These are phyloP conservation scores for Glebionis coronaria DNA, from an alignment of 129 eudicot genomes.

Conservation along the genomic window DNA sequence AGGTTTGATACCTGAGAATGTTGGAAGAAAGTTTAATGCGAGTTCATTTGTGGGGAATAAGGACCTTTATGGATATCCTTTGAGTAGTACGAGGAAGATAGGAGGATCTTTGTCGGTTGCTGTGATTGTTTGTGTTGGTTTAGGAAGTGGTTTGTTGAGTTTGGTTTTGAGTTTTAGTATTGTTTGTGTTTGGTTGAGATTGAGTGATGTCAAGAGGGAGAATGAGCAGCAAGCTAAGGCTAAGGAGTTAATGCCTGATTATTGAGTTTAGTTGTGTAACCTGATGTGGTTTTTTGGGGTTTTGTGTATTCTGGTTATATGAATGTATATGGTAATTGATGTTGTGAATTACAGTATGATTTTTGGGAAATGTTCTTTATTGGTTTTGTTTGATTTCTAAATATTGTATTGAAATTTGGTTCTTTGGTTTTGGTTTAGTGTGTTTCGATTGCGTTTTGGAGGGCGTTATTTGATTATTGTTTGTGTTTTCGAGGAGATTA, in stretches of 20 bases:
- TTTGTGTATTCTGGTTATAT: too few relatives aligned
- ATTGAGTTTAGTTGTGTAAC: slow-evolving; percentile 20
- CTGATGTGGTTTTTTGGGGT: too few relatives aligned
- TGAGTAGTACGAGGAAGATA: slow-evolving; percentile 36
- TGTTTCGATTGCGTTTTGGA: too few relatives aligned
- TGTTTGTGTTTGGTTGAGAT: slow-evolving; percentile 71
- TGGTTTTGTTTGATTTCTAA: too few relatives aligned
- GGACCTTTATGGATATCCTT: slow-evolving; percentile 66
- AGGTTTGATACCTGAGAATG: slow-evolving; percentile 55
- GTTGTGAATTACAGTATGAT: too few relatives aligned
- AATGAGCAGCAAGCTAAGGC: slow-evolving; percentile 54
- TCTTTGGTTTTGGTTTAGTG: too few relatives aligned
- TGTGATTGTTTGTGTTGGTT: slow-evolving; percentile 72
- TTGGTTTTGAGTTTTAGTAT: slow-evolving; percentile 56
- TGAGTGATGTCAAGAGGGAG: slow-evolving; percentile 43
- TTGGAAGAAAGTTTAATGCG: slow-evolving; percentile 64
- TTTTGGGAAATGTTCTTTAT: too few relatives aligned
- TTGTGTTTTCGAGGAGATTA: too few relatives aligned
- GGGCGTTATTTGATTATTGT: too few relatives aligned
- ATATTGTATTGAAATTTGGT: too few relatives aligned
- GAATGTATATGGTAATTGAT: too few relatives aligned
- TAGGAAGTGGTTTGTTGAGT: slow-evolving; percentile 80
- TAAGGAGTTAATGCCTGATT: slow-evolving; percentile 54
- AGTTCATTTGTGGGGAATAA: slow-evolving; percentile 56
- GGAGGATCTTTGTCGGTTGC: slow-evolving; percentile 52